Conservation (phyloP, 1,284 basidiomycete species). For the Ceratobasidium sp. region DNA sequence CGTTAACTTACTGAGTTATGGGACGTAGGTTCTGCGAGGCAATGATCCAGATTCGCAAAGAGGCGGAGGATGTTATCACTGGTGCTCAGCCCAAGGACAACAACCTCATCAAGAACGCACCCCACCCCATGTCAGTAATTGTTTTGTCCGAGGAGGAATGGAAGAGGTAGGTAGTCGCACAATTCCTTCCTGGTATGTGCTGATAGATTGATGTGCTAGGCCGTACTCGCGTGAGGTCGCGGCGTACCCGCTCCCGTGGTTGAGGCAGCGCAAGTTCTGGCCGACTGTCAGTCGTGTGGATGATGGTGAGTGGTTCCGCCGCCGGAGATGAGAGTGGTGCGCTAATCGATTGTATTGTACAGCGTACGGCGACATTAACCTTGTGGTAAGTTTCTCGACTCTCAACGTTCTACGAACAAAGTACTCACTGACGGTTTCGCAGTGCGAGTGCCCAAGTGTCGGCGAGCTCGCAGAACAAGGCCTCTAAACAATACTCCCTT, state of each 20-base stretch:
- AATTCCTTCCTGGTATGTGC: background rate
- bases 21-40: constrained; percentile 88
- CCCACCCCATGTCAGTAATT: constrained; percentile 87
- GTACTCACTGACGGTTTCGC: constrained; percentile 43
- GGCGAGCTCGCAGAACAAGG: constrained; percentile 69
- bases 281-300: constrained; percentile 90
- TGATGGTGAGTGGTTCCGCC: constrained; percentile 75
- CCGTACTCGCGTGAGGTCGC: constrained; percentile 90
- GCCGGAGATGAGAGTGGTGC: background rate
- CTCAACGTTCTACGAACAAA: constrained; percentile 27
- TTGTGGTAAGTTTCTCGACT: constrained; percentile 72
- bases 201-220: constrained; percentile 57
- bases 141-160: constrained; percentile 80
- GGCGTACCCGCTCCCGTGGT: constrained; percentile 83
- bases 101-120: constrained; percentile 94
- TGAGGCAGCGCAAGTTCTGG: constrained; percentile 93
- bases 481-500: constrained; percentile 1
- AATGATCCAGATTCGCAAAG: constrained; percentile 94
- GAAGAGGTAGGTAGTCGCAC: constrained; percentile 76
- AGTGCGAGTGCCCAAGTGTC: constrained; percentile 92
- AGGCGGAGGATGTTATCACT: constrained; percentile 88
- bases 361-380: constrained; percentile 87
- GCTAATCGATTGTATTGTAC: constrained; percentile 36
- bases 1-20: constrained; percentile 27
- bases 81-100: constrained; percentile 90